A percentile compares a stretch with the other conserved stretches of the same genome.
Evolutionary conservation across 768 basidiomycete genomes (phyloP).

Genomic region (Postia placenta): DNA sequence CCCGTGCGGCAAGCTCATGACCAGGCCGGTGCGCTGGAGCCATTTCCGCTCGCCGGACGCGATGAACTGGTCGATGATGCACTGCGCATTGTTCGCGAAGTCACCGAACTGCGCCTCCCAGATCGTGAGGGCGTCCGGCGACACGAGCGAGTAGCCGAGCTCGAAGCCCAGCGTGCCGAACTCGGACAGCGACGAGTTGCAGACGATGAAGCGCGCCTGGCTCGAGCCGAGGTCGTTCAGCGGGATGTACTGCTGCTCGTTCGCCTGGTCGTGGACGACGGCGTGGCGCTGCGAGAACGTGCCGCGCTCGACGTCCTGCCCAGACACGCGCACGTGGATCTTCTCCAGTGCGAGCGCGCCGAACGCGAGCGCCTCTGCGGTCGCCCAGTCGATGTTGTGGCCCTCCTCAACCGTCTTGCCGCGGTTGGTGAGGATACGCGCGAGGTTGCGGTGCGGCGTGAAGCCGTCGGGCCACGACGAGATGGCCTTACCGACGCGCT

Average conservation of each 20-base stretch:
- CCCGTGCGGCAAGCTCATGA: conserved; percentile 87
- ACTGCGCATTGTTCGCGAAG: conserved; percentile 96
- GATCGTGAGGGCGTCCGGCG: conserved; percentile 85
- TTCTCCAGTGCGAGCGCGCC: conserved; percentile 91
- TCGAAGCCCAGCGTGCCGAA: conserved; percentile 95
- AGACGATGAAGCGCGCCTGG: conserved; percentile 91
- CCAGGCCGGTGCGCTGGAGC: conserved; percentile 89
- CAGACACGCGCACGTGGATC: conserved; percentile 90
- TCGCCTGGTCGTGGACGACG: conserved; percentile 92
- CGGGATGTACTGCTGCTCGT: conserved; percentile 85
- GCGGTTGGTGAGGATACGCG: conserved; percentile 81
- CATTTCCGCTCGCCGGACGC: conserved; percentile 97
- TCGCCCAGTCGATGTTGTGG: conserved; percentile 93
- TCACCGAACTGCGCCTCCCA: conserved; percentile 99
- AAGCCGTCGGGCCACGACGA: conserved; percentile 84
- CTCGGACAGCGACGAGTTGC: conserved; percentile 96
- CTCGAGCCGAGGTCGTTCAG: conserved; percentile 81
- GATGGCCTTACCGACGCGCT: conserved; percentile 81
- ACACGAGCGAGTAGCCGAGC: conserved; percentile 96
- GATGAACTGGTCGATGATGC: conserved; percentile 98
- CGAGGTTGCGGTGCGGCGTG: conserved; percentile 86
- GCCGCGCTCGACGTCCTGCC: conserved; percentile 97
- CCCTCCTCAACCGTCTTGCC: conserved; percentile 93
- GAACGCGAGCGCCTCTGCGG: conserved; percentile 95
- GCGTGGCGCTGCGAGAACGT: conserved; percentile 99